These are phyloP conservation scores for Cardamine chenopodiifolia DNA, from an alignment of 345 rosid species.

Conservation along the genomic window DNA sequence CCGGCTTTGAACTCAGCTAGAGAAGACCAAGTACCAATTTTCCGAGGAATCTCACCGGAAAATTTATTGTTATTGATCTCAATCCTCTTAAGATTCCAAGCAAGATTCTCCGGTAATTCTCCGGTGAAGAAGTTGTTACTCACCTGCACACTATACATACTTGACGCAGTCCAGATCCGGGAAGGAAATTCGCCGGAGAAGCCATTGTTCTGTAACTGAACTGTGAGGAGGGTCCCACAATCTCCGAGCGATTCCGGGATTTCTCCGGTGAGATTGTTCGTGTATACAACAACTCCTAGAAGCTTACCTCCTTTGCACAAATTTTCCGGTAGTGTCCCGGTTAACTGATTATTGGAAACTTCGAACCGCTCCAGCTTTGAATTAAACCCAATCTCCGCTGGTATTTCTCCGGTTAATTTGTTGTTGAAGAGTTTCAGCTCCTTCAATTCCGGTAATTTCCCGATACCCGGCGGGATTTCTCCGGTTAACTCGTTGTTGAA, in stretches of 20 bases:
- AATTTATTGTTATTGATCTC: conserved; percentile 72
- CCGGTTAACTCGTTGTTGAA: conserved; percentile 61
- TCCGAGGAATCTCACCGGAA: conserved; percentile 70
- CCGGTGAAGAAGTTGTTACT: conserved; percentile 76
- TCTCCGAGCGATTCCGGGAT: conserved; percentile 69
- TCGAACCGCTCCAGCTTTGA: conserved; percentile 69
- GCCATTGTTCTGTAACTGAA: conserved; percentile 68
- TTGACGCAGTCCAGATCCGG: conserved; percentile 61
- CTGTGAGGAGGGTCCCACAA: conserved; percentile 54
- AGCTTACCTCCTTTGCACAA: conserved; percentile 67
- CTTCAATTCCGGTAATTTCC: conserved; percentile 52
- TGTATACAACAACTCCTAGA: conserved; percentile 59
- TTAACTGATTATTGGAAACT: conserved; percentile 61
- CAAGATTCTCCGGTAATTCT: conserved; percentile 55
- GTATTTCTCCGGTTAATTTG: conserved; percentile 65
- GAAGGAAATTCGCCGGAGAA: conserved; percentile 82
- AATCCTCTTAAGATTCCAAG: conserved; percentile 69
- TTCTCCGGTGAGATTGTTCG: conserved; percentile 67
- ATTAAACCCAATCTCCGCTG: conserved; percentile 65
- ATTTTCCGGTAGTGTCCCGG: conserved; percentile 66
- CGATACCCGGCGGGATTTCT: conserved; percentile 56
- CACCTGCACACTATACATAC: conserved; percentile 55
- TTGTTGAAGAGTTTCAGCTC: conserved; percentile 54
- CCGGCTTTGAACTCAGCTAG: conserved; percentile 61
- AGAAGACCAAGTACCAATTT: conserved; percentile 56